Evolutionary conservation across 2,329 filamentous ascomycete genomes (phyloP), one percentile per base, ranked within the genome.

Genomic region (Penicillium sp.): DNA sequence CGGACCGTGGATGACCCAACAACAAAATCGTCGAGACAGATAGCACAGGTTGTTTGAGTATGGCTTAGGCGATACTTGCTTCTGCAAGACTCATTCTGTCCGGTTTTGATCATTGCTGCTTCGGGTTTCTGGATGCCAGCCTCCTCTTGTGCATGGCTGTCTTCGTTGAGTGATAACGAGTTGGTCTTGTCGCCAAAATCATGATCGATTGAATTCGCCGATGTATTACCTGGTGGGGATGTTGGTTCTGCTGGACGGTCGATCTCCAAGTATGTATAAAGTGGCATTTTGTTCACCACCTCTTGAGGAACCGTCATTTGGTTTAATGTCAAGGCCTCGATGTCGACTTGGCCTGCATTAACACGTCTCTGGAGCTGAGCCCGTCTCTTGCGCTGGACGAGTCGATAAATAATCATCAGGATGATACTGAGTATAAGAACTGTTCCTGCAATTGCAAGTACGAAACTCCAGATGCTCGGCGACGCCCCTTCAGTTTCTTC

Each of bases 271-370:
- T 96, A 97, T 0, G 85, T 88, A 68, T 89, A 95, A 2, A 93
- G 74, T 0, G 92, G 90, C 66, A 97, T 88, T 20, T 82, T 82
- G 46, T 89, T 82, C 24, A 97, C 81, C 38, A 91, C 79, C 9
- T 85, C 76, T 44, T 82, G 78, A 1, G 93, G 91, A 0, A 97
- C 89, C 2, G 85, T 90, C 24, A 96, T 76, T 14, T 89, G 84
- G 68, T 90, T 93, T 64, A 97, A 90, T 2, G 92, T 92, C 63
- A 96, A 81, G 3, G 85, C 86, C 73, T 97, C 92, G 3, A 97
- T 79, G 67, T 97, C 90, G 20, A 96, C 86, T 64, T 96, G 89
- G 50, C 93, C 92, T 8, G 80, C 81, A 56, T 85, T 81, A 16
- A 97, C 87, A 13, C 92, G 85, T 46, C 84, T 82, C 49, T 85